Percentiles rank a stretch among this genome's conserved stretches.
Conservation (phyloP, 257 asterid genomes). For the Marsdenia floribunda region DNA sequence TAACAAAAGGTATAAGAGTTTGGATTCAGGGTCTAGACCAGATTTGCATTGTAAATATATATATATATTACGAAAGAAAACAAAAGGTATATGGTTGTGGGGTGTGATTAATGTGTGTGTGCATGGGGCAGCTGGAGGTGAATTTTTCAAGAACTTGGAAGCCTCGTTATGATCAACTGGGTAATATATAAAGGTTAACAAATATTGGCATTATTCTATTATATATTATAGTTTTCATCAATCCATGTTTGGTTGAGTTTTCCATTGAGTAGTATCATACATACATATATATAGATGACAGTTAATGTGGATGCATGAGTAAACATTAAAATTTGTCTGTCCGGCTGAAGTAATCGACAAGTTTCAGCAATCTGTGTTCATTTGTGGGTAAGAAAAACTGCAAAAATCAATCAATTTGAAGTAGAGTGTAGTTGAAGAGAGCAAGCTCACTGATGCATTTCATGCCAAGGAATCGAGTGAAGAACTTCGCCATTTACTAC, state of each 20-base stretch:
- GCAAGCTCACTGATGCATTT: neutral
- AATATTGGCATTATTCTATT: constrained; percentile 5
- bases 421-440: neutral
- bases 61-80: constrained; percentile 3
- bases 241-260: neutral
- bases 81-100: neutral
- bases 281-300: neutral
- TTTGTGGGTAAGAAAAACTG: neutral
- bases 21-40: neutral
- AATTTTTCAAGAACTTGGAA: constrained; percentile 42
- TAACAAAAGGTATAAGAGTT: no score
- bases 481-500: no score
- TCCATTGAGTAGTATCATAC: neutral
- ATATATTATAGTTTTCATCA: neutral
- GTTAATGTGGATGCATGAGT: neutral
- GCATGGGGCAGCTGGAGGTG: constrained; percentile 36
- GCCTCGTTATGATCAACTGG: constrained; percentile 42
- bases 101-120: constrained; percentile 18
- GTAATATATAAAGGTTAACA: neutral
- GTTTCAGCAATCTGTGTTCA: neutral
- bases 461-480: neutral
- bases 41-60: neutral
- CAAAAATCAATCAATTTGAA: neutral
- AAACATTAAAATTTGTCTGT: neutral
- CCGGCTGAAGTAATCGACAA: neutral